phyloP scores from a whole-genome alignment of 176 grass and related monocot genomes.

The Oryza brachyantha region DNA sequence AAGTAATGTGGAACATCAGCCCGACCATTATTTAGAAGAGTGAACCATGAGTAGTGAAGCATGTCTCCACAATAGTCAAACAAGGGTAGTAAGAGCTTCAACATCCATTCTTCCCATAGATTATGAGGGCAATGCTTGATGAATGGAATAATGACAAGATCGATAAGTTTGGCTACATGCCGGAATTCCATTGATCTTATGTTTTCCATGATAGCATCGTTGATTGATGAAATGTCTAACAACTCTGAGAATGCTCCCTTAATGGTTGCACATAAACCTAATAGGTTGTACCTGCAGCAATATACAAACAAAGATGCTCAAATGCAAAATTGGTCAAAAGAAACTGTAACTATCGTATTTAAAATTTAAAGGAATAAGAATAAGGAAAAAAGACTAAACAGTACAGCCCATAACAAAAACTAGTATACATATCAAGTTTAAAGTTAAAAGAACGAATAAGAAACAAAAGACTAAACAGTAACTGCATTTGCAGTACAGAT shows the following conservation, averaged over 20 bases:
- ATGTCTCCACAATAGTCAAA: conserved; percentile 48
- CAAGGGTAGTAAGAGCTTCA: conserved; percentile 52
- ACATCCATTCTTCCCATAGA: conserved; percentile 45
- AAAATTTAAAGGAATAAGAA: too few species aligned
- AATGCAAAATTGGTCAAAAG: too few species aligned
- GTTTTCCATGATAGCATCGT: conserved; percentile 42
- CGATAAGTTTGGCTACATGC: conserved; percentile 54
- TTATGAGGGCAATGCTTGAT: conserved; percentile 43
- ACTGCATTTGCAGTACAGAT: too few species aligned
- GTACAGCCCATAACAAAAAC: too few species aligned
- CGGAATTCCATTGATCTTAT: conserved; percentile 53
- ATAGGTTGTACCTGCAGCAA: conserved; percentile 54
- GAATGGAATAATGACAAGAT: conserved; percentile 45
- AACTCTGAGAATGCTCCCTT: conserved; percentile 39
- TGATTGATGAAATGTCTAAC: conserved; percentile 40
- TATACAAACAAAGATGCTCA: not conserved
- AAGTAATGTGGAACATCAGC: conserved; percentile 43
- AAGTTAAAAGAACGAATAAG: too few species aligned
- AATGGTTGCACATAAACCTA: conserved; percentile 51
- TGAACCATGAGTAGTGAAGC: conserved; percentile 52
- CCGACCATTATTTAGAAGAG: conserved; percentile 43
- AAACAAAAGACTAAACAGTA: too few species aligned
- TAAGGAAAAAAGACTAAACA: too few species aligned
- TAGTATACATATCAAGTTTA: too few species aligned
- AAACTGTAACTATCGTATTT: too few species aligned